These are phyloP conservation scores for Neodidymelliopsis sp. DNA, from an alignment of 2,329 filamentous ascomycete genomes.

Conservation along the genomic window DNA sequence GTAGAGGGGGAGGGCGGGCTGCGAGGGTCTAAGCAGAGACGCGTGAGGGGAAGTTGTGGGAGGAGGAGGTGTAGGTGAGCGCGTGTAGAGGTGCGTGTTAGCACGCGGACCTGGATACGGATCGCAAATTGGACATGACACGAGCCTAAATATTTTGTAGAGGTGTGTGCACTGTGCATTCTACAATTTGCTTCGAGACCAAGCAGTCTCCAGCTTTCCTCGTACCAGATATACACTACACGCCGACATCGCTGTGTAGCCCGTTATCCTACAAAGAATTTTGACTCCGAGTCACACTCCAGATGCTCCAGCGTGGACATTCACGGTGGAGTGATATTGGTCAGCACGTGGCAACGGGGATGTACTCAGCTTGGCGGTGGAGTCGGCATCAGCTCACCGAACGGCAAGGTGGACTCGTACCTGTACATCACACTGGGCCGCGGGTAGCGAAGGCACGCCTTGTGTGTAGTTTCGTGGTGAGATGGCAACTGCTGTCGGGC, in stretches of 20 bases:
- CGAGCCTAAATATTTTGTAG: slow-evolving; percentile 10
- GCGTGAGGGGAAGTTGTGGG: not conserved
- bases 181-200: slow-evolving; percentile 12
- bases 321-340: slow-evolving; percentile 13
- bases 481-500: slow-evolving; percentile 15
- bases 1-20: not conserved
- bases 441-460: not conserved
- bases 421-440: slow-evolving; percentile 8
- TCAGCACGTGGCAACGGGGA: slow-evolving; percentile 17
- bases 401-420: slow-evolving; percentile 3
- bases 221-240: slow-evolving; percentile 9
- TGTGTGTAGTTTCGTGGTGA: slow-evolving; percentile 14
- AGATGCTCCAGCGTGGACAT: not conserved
- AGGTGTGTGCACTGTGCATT: slow-evolving; percentile 14
- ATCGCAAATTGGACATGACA: slow-evolving; percentile 13
- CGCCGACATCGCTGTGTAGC: slow-evolving; percentile 17
- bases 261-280: slow-evolving; percentile 12
- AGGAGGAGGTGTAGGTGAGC: not conserved
- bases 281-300: slow-evolving; percentile 5
- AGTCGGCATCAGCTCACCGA: slow-evolving; percentile 11
- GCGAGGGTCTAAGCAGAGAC: not conserved
- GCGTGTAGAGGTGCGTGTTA: too few species aligned
- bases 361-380: slow-evolving; percentile 1
- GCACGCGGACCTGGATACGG: slow-evolving; percentile 1
- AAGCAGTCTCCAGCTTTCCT: slow-evolving; percentile 7